Evolutionary conservation across 352 stramenopile species (phyloP).

Genomic region (Phytophthora chlamydospora): DNA sequence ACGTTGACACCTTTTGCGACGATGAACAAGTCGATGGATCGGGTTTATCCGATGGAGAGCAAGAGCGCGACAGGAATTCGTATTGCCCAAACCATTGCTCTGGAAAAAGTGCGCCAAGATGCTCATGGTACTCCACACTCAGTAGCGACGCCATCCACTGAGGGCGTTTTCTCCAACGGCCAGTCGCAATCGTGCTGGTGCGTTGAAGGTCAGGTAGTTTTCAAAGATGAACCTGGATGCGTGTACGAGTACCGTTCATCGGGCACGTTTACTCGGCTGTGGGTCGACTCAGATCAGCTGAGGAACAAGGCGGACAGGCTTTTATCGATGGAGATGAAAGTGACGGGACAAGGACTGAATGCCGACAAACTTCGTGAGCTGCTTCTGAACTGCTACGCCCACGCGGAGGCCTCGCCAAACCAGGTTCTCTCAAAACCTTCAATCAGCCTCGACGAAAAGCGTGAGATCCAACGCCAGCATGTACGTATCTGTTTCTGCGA

Average conservation of each 20-base stretch:
- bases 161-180: conserved; percentile 24
- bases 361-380: conserved; percentile 52
- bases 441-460: conserved; percentile 67
- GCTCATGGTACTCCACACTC: background rate
- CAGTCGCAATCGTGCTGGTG: conserved; percentile 51
- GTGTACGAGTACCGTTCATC: conserved; percentile 71
- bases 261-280: conserved; percentile 49
- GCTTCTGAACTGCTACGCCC: conserved; percentile 65
- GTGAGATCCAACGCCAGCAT: conserved; percentile 67
- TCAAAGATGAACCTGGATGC: conserved; percentile 47
- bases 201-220: conserved; percentile 59
- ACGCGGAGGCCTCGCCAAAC: conserved; percentile 41
- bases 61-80: conserved; percentile 52
- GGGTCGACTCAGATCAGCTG: conserved; percentile 15
- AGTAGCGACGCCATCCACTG: conserved; percentile 8
- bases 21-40: conserved; percentile 52
- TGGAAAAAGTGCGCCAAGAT: conserved; percentile 46
- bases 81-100: conserved; percentile 51
- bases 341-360: conserved; percentile 56
- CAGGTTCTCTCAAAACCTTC: conserved; percentile 49
- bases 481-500: conserved; percentile 35
- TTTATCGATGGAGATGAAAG: conserved; percentile 42
- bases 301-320: conserved; percentile 1
- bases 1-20: conserved; percentile 60
- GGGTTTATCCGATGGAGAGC: conserved; percentile 43